Base-by-base conservation (phyloP, 1,284 basidiomycete genomes). In the Cryptococcus deneoformans region DNA sequence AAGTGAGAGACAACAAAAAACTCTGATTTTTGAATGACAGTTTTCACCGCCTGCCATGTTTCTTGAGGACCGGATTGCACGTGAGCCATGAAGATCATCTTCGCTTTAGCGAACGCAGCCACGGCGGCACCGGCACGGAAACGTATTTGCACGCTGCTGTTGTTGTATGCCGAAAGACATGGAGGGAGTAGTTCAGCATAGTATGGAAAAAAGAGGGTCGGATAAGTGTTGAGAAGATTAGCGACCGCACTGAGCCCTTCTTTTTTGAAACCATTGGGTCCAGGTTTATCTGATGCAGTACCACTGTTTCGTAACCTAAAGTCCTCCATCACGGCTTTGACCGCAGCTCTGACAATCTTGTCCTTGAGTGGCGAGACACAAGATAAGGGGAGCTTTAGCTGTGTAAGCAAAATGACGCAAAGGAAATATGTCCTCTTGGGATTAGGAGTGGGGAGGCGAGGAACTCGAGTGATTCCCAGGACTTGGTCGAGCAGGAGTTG, bases 361-460 rank as follows among this genome's bases (percentile, higher is more conserved):
- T 70, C 67, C 53, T 71, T 66, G 52, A 71, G 49, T 0, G 70
- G 72, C 6, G 53, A 48, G 6, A 77, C 58, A 53, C 59, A 64
- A 2, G 61, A 49, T 3, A 59, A 46, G 0, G 76, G 72, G 3
- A 78, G 59, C 2, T 61, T 62, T 46, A 77, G 60, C 16, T 71
- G 65, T 1, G 71, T 62, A 24, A 79, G 57, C 2, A 75, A 58
- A 38, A 70, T 53, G 56, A 78, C 68, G 7, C 76, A 66, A 11
- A 72, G 64, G n/a, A 65, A 67, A 55, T 77, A 77, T 2, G 77
- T 75, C n/a, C 73, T 67, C 59, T 78, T 78, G 1, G 76, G 71
- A 43, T 69, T 75, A 20, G 20, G 74, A 1, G 72, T 77, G 5
- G 71, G 74, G 9, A 74, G 59, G 35, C 62, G 66, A 0, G 73